These are phyloP conservation scores for Cinchona pubescens DNA, from an alignment of 257 asterid genomes.

Conservation along the genomic window DNA sequence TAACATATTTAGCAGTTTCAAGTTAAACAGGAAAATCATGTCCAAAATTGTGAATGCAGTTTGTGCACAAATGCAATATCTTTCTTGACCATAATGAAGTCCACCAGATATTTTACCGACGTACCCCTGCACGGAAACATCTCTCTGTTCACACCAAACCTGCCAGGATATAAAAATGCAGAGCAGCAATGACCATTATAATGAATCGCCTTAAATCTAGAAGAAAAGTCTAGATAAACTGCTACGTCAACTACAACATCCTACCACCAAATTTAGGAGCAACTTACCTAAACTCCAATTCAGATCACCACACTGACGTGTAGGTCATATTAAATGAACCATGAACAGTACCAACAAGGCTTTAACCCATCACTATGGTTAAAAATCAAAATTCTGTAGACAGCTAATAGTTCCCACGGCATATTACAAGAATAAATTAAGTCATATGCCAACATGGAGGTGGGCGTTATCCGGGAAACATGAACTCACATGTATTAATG, in stretches of 20 bases:
- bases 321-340: not conserved
- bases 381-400: not conserved
- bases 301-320: not conserved
- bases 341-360: not conserved
- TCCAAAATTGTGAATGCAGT: too few species aligned
- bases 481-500: not conserved
- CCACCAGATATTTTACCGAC: too few species aligned
- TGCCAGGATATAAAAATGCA: too few species aligned
- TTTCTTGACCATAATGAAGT: too few species aligned
- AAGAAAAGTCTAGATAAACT: too few species aligned
- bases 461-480: not conserved
- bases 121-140: not conserved
- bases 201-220: too few species aligned
- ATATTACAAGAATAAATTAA: not conserved
- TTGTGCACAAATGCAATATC: too few species aligned
- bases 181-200: not conserved
- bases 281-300: not conserved
- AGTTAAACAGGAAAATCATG: too few species aligned
- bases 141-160: not conserved
- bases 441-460: not conserved
- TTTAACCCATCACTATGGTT: not conserved
- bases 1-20: too few species aligned
- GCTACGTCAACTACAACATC: too few species aligned
- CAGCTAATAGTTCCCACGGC: not conserved
- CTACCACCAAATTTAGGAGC: not conserved